These are phyloP conservation scores for Steccherinum ochraceum DNA, from an alignment of 768 basidiomycete genomes.

Conservation along the genomic window DNA sequence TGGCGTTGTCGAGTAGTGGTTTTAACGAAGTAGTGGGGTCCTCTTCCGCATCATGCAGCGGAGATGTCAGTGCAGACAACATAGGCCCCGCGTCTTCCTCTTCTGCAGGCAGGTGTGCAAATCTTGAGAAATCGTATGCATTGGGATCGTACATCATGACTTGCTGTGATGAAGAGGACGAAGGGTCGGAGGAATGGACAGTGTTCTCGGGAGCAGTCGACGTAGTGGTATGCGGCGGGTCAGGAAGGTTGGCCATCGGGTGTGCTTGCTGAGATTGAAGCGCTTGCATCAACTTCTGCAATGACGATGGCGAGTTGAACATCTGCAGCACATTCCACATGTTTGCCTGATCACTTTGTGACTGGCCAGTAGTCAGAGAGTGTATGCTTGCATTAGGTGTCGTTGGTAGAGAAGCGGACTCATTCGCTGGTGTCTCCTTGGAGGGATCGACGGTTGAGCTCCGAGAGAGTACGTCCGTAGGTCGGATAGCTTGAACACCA, in stretches of 20 bases:
- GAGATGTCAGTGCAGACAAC: constrained; percentile 12
- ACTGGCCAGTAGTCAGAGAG: background rate
- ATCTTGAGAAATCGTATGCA: constrained; percentile 9
- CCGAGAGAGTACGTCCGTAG: constrained; percentile 1
- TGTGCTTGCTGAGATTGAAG: constrained; percentile 14
- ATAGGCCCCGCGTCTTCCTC: background rate
- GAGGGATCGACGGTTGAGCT: constrained; percentile 1
- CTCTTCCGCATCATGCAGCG: constrained; percentile 19
- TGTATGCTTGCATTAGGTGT: background rate
- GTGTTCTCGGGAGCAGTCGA: constrained; percentile 5
- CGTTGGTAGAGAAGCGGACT: background rate
- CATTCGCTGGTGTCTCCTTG: background rate
- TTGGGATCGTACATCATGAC: constrained; percentile 9
- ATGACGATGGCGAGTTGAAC: constrained; percentile 41
- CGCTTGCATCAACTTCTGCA: constrained; percentile 44
- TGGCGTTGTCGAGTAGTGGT: constrained; percentile 29
- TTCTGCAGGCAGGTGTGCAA: constrained; percentile 14
- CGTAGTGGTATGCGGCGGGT: background rate
- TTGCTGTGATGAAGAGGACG: constrained; percentile 6
- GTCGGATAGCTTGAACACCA: constrained; percentile 1
- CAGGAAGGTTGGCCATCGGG: background rate
- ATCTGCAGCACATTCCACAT: constrained; percentile 46
- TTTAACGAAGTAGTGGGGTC: constrained; percentile 16
- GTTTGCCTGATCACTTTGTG: constrained; percentile 32
- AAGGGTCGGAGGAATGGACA: background rate